These are phyloP conservation scores for Colletotrichum orbiculare DNA, from an alignment of 2,329 filamentous ascomycete genomes.

Conservation along the genomic window DNA sequence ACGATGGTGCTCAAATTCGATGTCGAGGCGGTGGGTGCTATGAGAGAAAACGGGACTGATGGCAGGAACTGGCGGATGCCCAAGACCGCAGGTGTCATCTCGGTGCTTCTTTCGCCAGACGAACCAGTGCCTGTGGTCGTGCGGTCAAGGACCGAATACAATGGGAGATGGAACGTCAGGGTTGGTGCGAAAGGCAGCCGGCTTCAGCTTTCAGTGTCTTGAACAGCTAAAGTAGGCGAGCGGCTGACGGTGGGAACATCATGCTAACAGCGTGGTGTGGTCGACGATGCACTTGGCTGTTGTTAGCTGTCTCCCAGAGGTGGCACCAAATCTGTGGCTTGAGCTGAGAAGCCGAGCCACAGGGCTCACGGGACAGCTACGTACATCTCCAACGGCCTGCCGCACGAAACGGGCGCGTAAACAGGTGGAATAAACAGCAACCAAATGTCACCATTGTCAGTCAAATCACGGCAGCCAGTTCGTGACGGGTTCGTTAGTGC, in stretches of 20 bases:
- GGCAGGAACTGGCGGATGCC: too few relatives aligned
- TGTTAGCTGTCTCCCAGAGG: too few relatives aligned
- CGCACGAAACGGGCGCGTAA: not conserved
- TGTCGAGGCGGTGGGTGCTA: too few relatives aligned
- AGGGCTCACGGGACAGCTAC: not conserved
- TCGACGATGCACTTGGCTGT: too few relatives aligned
- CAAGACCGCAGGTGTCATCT: too few relatives aligned
- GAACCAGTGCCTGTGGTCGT: slow-evolving; percentile 4
- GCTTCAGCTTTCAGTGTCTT: slow-evolving; percentile 13
- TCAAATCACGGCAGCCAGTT: slow-evolving; percentile 8
- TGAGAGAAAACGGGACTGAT: too few relatives aligned
- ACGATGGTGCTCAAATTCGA: too few relatives aligned
- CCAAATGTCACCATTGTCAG: slow-evolving; percentile 7
- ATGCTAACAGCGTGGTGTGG: too few relatives aligned
- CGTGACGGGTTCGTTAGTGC: not conserved
- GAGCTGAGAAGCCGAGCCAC: not conserved
- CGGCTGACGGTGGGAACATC: too few relatives aligned
- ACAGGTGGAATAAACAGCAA: not conserved
- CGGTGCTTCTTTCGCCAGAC: slow-evolving; percentile 2
- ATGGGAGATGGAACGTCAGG: slow-evolving; percentile 1
- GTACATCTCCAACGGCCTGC: too few relatives aligned
- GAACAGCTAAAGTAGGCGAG: not conserved
- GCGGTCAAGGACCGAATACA: slow-evolving; percentile 6
- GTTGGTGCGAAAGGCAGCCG: slow-evolving; percentile 2
- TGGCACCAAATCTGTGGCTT: too few relatives aligned